phyloP scores from a whole-genome alignment of 1,139 yeast genomes.

The Kodamaea ohmeri region DNA sequence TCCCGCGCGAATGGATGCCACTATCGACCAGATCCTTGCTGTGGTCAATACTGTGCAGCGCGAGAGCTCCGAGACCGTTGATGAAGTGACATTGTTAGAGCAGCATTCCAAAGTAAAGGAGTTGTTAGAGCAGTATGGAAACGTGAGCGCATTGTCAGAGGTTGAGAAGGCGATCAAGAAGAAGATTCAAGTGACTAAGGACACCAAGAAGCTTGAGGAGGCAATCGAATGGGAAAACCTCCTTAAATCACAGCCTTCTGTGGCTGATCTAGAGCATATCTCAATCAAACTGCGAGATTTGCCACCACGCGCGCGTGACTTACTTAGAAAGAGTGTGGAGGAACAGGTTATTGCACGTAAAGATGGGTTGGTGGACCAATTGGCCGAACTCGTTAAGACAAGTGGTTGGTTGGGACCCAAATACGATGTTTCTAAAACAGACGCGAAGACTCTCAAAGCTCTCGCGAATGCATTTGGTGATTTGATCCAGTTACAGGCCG shows the following conservation, averaged over 20 bases:
- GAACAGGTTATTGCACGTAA: neutral
- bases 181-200: constrained; percentile 1
- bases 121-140: constrained; percentile 13
- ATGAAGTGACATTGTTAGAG: no score
- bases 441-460: neutral
- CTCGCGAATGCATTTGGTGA: constrained; percentile 11
- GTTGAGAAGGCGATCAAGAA: constrained; percentile 14
- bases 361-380: constrained; percentile 4
- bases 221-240: constrained; percentile 11
- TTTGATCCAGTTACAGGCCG: constrained; percentile 39
- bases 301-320: constrained; percentile 7
- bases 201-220: constrained; percentile 8
- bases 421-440: constrained; percentile 7
- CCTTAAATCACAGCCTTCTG: constrained; percentile 3
- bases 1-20: constrained; percentile 6
- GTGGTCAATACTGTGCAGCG: constrained; percentile 9
- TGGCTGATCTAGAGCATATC: constrained; percentile 1
- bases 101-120: constrained; percentile 12
- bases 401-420: constrained; percentile 11
- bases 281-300: constrained; percentile 7
- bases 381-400: constrained; percentile 7
- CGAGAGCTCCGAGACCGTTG: constrained; percentile 7
- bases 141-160: constrained; percentile 16
- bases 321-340: constrained; percentile 2
- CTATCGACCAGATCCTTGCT: constrained; percentile 8